Evolutionary conservation across 2,329 filamentous ascomycete genomes (phyloP).

Genomic region (Neonectria sp.): DNA sequence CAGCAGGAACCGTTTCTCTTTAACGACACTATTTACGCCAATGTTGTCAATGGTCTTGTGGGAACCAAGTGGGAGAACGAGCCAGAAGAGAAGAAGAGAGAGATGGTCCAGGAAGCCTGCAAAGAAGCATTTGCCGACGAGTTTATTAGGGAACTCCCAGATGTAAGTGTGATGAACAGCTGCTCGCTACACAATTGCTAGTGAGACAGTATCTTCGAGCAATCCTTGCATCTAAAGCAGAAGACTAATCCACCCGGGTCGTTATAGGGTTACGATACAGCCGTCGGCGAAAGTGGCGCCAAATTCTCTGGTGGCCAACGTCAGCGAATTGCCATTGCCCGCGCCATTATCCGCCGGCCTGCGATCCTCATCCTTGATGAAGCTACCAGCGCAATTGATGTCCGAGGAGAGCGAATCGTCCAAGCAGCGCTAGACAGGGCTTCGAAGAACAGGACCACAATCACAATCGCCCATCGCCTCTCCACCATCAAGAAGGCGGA

Average conservation of each 20-base stretch:
- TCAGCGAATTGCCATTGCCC: conserved; percentile 85
- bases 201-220: too few species aligned
- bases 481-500: conserved; percentile 85
- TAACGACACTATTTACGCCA: conserved; percentile 75
- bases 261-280: too few species aligned
- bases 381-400: conserved; percentile 78
- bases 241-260: too few species aligned
- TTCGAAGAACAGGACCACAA: conserved; percentile 75
- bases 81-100: conserved; percentile 68
- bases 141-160: conserved; percentile 75
- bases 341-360: conserved; percentile 80
- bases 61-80: conserved; percentile 67
- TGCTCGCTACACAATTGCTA: too few species aligned
- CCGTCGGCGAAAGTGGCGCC: too few species aligned
- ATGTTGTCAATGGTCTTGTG: conserved; percentile 73
- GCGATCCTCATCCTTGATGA: conserved; percentile 83
- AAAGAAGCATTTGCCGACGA: conserved; percentile 78
- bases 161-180: conserved; percentile 47
- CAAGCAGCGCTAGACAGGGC: conserved; percentile 75
- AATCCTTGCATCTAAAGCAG: too few species aligned
- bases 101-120: conserved; percentile 75
- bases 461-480: conserved; percentile 81
- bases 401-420: conserved; percentile 71
- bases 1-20: conserved; percentile 80
- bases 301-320: conserved; percentile 71